A percentile compares a stretch with the other conserved stretches of the same genome.
Evolutionary conservation across 2,329 filamentous ascomycete genomes (phyloP).

Genomic region (Penicillium sp.): DNA sequence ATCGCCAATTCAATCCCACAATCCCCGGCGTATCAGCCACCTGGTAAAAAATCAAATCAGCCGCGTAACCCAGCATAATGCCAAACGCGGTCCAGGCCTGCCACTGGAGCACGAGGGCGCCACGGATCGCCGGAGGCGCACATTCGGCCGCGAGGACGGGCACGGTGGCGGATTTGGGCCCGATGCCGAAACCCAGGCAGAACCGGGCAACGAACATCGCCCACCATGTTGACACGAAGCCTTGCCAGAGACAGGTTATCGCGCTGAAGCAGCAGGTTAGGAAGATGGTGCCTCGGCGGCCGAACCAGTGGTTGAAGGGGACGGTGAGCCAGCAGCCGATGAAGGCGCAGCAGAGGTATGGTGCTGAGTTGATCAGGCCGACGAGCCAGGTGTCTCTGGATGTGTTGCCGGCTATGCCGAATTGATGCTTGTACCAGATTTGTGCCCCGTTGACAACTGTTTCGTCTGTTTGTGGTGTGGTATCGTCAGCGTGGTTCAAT

Average conservation of each 20-base stretch:
- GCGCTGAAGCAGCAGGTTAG: slow-evolving; percentile 71
- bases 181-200: slow-evolving; percentile 75
- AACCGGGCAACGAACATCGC: slow-evolving; percentile 71
- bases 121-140: slow-evolving; percentile 67
- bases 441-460: slow-evolving; percentile 71
- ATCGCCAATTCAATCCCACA: slow-evolving; percentile 63
- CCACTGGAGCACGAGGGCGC: slow-evolving; percentile 82
- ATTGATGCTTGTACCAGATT: slow-evolving; percentile 63
- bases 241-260: slow-evolving; percentile 56
- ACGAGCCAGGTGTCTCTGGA: slow-evolving; percentile 59
- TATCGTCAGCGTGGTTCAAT: background rate
- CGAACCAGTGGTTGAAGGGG: slow-evolving; percentile 70
- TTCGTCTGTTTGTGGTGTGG: slow-evolving; percentile 51
- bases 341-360: slow-evolving; percentile 65
- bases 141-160: slow-evolving; percentile 78
- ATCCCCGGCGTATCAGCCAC: slow-evolving; percentile 55
- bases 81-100: slow-evolving; percentile 60
- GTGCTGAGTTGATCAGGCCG: slow-evolving; percentile 61
- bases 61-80: slow-evolving; percentile 59
- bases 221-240: slow-evolving; percentile 70
- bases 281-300: slow-evolving; percentile 74
- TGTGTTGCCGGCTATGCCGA: slow-evolving; percentile 57
- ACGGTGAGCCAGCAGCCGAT: slow-evolving; percentile 73
- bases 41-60: slow-evolving; percentile 63
- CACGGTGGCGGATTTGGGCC: slow-evolving; percentile 72